These are phyloP conservation scores for Cutaneotrichosporon arboriforme DNA, from an alignment of 1,284 basidiomycete genomes.

Conservation along the genomic window DNA sequence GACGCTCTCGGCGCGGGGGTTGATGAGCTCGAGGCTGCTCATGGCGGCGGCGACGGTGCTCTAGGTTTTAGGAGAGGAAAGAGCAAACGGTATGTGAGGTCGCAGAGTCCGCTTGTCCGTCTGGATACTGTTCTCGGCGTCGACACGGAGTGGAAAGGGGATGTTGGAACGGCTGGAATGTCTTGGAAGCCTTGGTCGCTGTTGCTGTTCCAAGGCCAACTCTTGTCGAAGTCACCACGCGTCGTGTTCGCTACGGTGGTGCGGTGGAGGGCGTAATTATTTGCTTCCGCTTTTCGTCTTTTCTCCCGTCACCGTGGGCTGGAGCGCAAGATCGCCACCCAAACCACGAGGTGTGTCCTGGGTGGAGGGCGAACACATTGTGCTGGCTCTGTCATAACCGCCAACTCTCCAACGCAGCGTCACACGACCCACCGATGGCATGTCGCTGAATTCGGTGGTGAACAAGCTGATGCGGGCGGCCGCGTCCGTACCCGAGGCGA, in stretches of 20 bases:
- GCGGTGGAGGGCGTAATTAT: conserved; percentile 1
- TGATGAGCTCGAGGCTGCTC: conserved; percentile 75
- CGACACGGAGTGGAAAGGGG: neutral
- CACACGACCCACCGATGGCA: neutral
- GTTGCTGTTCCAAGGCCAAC: neutral
- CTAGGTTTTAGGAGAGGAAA: neutral
- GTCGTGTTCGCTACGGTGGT: conserved; percentile 5
- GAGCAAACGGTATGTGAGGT: too few relatives aligned
- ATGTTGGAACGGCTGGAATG: conserved; percentile 6
- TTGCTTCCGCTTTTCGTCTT: neutral
- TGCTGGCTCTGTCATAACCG: neutral
- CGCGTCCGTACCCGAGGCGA: conserved; percentile 57
- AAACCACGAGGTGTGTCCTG: neutral
- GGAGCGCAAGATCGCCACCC: neutral
- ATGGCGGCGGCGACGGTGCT: conserved; percentile 13
- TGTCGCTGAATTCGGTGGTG: conserved; percentile 69
- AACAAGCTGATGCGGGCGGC: conserved; percentile 78
- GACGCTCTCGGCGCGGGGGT: conserved; percentile 93
- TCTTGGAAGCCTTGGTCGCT: conserved; percentile 7
- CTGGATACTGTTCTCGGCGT: too few relatives aligned
- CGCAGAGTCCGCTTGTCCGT: too few relatives aligned
- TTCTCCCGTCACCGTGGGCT: neutral
- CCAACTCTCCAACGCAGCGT: neutral
- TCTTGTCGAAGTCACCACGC: conserved; percentile 1
- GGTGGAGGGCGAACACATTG: neutral